Base-by-base conservation (phyloP, 2,329 filamentous ascomycete species). In the Arthrobotrys conoides region DNA sequence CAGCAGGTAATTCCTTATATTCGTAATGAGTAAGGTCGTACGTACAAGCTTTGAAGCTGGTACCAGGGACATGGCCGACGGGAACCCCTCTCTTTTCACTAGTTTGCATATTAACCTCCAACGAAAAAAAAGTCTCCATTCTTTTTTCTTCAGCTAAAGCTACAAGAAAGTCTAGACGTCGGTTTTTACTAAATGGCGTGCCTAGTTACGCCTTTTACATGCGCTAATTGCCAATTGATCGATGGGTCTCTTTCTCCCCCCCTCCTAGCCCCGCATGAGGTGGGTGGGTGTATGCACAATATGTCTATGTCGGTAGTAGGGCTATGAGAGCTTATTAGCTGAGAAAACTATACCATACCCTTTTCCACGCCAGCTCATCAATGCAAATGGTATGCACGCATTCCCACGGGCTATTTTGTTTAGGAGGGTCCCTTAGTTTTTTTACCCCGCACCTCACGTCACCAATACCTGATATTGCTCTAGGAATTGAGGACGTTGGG, bases 401-500 rank as follows among this genome's bases (percentile, higher is more conserved):
- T 55, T 72, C 48, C 57, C 48, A 57, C 20, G 57, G 44, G 30
- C 22, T 41, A 22, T 70, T 70, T n/a, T 38, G 22, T 41, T 24
- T 55, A n/a, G 53, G 36, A 38, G 53, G 27, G 38, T n/a, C 44
- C 44, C 6, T 46, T 46, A 18, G 44, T 18, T 20, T 16, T 14
- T 33, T 73, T 73, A 73, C 70, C 70, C 70, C 70, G 70, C 70
- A 73, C 70, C 70, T 73, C 70, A 73, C 70, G 70, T 73, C 70
- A 73, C 70, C 41, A 36, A 51, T 59, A 66, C 61, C 70, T 73
- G 63, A 73, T 73, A 64, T 73, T 73, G 70, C 30, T 44, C 51
- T 51, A 67, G 27, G 24, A 41, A 30, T 41, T 46, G 44, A n/a
- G 55, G 36, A 10, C 18, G 41, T 18, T 46, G 14, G 38, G 12